These are phyloP conservation scores for Dimocarpus longan DNA, from an alignment of 345 rosid species.

Conservation along the genomic window DNA sequence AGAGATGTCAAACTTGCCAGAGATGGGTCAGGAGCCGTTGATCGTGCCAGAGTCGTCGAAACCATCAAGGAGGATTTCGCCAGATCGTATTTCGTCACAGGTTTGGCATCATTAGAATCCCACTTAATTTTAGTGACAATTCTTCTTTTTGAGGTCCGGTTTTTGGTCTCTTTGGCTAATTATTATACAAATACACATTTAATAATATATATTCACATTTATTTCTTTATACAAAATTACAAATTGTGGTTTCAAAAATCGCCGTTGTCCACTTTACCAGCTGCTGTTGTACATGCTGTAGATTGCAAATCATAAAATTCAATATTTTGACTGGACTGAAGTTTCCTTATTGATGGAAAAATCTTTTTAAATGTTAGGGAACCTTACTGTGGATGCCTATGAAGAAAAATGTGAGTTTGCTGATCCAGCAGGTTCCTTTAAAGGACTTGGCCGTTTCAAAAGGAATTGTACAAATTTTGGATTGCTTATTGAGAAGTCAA, in stretches of 20 bases:
- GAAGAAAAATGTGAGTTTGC: slow-evolving; percentile 95
- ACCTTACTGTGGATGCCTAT: slow-evolving; percentile 68
- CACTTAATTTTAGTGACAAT: background rate
- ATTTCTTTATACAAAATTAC: no score
- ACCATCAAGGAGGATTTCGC: slow-evolving; percentile 70
- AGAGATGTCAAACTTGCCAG: slow-evolving; percentile 26
- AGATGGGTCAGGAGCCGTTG: slow-evolving; percentile 59
- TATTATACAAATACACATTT: no score
- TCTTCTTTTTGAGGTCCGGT: background rate
- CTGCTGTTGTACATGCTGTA: no score
- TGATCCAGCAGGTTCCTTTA: slow-evolving; percentile 97
- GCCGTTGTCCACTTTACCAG: no score
- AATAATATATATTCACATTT: no score
- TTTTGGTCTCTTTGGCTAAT: background rate
- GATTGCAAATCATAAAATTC: no score
- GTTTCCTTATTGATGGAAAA: background rate
- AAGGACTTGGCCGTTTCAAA: slow-evolving; percentile 81
- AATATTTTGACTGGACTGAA: background rate
- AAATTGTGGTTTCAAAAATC: no score
- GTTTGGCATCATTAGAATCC: slow-evolving; percentile 25
- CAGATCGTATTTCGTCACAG: slow-evolving; percentile 91
- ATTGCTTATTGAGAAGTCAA: slow-evolving; percentile 68
- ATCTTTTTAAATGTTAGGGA: slow-evolving; percentile 44
- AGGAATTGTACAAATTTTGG: slow-evolving; percentile 94
- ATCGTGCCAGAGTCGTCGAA: slow-evolving; percentile 59